These are phyloP conservation scores for Hemileccinum impolitum DNA, from an alignment of 768 basidiomycete species.

Conservation along the genomic window DNA sequence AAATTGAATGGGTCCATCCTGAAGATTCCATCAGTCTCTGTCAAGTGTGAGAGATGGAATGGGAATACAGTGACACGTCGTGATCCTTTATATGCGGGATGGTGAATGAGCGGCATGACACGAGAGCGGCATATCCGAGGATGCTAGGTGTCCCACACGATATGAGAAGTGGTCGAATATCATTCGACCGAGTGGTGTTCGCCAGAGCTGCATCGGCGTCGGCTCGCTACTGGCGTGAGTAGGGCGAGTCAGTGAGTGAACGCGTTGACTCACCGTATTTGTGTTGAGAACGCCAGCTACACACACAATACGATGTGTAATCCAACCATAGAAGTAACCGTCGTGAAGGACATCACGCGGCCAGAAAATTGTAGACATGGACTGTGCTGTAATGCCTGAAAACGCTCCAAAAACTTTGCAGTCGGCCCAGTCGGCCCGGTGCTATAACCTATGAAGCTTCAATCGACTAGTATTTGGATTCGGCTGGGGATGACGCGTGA, in stretches of 20 bases:
- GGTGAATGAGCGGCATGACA: slow-evolving; percentile 4
- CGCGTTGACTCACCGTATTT: slow-evolving; percentile 27
- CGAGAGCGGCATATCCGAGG: slow-evolving; percentile 28
- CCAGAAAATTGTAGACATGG: slow-evolving; percentile 51
- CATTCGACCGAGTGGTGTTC: slow-evolving; percentile 12
- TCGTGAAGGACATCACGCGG: slow-evolving; percentile 45
- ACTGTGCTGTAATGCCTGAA: not conserved
- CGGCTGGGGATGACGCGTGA: too few relatives aligned
- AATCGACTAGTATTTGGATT: too few relatives aligned
- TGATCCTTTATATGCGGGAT: slow-evolving; percentile 33
- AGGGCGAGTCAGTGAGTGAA: not conserved
- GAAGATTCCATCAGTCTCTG: slow-evolving; percentile 8
- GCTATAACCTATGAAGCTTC: too few relatives aligned
- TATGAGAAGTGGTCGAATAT: slow-evolving; percentile 15
- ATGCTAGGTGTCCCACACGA: slow-evolving; percentile 25
- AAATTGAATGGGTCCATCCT: slow-evolving; percentile 26
- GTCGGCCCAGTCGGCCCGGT: slow-evolving; percentile 12
- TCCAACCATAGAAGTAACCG: slow-evolving; percentile 63
- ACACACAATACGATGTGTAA: slow-evolving; percentile 39
- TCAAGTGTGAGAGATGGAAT: not conserved
- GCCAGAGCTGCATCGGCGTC: slow-evolving; percentile 14
- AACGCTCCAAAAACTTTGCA: not conserved
- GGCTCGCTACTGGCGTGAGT: slow-evolving; percentile 11
- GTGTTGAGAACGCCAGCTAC: slow-evolving; percentile 49
- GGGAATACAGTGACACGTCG: slow-evolving; percentile 20